Percentiles rank a stretch among this genome's conserved stretches.
Conservation (phyloP, 805 yeast genomes). For the Vanderwaltozyma verrucispora region DNA sequence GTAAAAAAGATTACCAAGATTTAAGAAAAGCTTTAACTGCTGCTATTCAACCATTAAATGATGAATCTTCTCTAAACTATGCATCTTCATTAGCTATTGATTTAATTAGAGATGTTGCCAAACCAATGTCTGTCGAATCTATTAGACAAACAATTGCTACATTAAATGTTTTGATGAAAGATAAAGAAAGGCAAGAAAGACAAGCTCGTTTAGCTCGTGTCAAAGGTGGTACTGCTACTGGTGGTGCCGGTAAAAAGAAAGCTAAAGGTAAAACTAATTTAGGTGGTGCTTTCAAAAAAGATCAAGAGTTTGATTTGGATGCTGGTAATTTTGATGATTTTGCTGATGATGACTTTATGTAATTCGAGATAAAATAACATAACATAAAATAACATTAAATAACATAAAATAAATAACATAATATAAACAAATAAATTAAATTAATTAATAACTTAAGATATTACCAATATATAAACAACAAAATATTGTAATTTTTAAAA, state of each 20-base stretch:
- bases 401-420: no score
- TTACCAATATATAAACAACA: no score
- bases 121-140: constrained; percentile 73
- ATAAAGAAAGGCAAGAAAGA: constrained; percentile 85
- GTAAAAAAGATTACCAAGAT: constrained; percentile 69
- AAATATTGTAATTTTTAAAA: no score
- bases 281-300: constrained; percentile 55
- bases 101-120: constrained; percentile 71
- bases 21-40: constrained; percentile 63
- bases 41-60: constrained; percentile 49
- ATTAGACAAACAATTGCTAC: constrained; percentile 80
- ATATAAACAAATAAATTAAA: no score
- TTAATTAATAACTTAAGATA: no score
- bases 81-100: constrained; percentile 72
- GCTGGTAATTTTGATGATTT: constrained; percentile 47
- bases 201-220: constrained; percentile 66
- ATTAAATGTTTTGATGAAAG: constrained; percentile 66
- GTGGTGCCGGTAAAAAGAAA: constrained; percentile 95
- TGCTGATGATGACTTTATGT: constrained; percentile 80
- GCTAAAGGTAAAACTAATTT: constrained; percentile 64
- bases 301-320: constrained; percentile 45
- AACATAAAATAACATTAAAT: no score
- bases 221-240: constrained; percentile 76
- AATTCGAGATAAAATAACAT: no score
- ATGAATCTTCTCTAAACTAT: constrained; percentile 55